These are phyloP conservation scores for Wickerhamiella dianesei DNA, from an alignment of 805 yeast genomes.

Conservation along the genomic window DNA sequence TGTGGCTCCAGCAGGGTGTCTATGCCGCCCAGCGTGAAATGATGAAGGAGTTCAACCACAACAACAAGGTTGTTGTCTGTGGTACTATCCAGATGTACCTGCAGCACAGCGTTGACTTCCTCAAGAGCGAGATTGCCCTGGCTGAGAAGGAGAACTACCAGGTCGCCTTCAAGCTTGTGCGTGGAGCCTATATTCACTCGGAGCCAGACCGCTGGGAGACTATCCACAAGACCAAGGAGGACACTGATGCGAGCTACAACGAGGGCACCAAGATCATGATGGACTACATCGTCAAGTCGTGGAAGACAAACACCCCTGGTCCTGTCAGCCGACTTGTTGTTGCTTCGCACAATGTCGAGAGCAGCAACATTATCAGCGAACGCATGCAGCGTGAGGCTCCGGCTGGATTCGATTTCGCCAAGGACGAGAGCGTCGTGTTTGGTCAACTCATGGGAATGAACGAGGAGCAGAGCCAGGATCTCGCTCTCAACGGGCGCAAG, in stretches of 20 bases:
- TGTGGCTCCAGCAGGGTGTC: conserved; percentile 79
- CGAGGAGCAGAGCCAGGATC: conserved; percentile 68
- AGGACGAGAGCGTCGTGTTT: conserved; percentile 42
- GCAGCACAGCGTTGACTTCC: conserved; percentile 49
- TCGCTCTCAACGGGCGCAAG: conserved; percentile 52
- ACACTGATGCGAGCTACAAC: conserved; percentile 69
- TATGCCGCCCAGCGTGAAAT: conserved; percentile 77
- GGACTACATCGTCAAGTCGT: conserved; percentile 36
- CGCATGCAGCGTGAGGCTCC: conserved; percentile 30
- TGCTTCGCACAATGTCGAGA: conserved; percentile 76
- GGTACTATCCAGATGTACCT: conserved; percentile 93
- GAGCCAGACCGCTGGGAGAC: conserved; percentile 57
- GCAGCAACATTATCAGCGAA: conserved; percentile 60
- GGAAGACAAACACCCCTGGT: conserved; percentile 25
- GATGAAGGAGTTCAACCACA: conserved; percentile 57
- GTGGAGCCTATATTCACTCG: conserved; percentile 92
- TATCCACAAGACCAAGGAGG: conserved; percentile 62
- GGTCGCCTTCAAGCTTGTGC: conserved; percentile 75
- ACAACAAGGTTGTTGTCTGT: conserved; percentile 48
- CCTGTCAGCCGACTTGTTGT: conserved; percentile 45
- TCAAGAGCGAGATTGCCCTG: conserved; percentile 47
- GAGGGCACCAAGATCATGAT: conserved; percentile 51
- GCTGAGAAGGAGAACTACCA: conserved; percentile 52
- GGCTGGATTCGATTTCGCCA: conserved; percentile 16
- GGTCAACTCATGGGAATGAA: conserved; percentile 96